These are phyloP conservation scores for Melocanna baccifera DNA, from an alignment of 176 grass and related monocot species.

Conservation along the genomic window DNA sequence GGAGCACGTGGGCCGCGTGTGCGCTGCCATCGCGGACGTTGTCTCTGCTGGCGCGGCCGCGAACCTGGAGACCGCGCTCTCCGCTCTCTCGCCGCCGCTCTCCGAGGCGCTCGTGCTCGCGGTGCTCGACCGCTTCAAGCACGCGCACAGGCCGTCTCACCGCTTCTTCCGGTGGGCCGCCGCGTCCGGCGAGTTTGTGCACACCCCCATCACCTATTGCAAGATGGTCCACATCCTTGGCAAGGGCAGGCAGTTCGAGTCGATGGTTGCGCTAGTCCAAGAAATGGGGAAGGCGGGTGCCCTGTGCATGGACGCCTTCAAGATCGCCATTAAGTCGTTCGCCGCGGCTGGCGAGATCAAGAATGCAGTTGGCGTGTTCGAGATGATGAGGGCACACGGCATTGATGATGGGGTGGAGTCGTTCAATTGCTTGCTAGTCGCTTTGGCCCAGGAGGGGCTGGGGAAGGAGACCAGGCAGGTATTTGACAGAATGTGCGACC, in stretches of 20 bases:
- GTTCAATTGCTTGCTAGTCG: constrained; percentile 76
- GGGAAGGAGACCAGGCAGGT: constrained; percentile 70
- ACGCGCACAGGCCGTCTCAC: constrained; percentile 44
- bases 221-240: constrained; percentile 71
- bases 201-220: constrained; percentile 59
- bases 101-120: constrained; percentile 47
- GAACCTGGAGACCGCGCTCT: constrained; percentile 46
- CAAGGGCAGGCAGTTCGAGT: constrained; percentile 72
- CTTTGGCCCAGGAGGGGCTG: constrained; percentile 55
- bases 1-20: constrained; percentile 40
- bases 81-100: constrained; percentile 34
- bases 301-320: constrained; percentile 79
- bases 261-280: constrained; percentile 58
- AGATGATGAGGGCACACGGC: constrained; percentile 59
- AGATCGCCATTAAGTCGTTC: constrained; percentile 65
- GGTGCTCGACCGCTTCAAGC: constrained; percentile 51
- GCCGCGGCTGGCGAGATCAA: constrained; percentile 55
- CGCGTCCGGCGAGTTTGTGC: constrained; percentile 22
- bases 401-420: constrained; percentile 69
- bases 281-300: constrained; percentile 63
- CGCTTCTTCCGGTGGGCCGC: constrained; percentile 65
- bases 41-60: constrained; percentile 21
- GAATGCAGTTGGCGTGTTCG: constrained; percentile 71
- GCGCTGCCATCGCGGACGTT: constrained; percentile 56
- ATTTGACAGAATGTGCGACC: constrained; percentile 63